phyloP scores from a whole-genome alignment of 805 yeast species.

The Blastobotrys mokoenaii region DNA sequence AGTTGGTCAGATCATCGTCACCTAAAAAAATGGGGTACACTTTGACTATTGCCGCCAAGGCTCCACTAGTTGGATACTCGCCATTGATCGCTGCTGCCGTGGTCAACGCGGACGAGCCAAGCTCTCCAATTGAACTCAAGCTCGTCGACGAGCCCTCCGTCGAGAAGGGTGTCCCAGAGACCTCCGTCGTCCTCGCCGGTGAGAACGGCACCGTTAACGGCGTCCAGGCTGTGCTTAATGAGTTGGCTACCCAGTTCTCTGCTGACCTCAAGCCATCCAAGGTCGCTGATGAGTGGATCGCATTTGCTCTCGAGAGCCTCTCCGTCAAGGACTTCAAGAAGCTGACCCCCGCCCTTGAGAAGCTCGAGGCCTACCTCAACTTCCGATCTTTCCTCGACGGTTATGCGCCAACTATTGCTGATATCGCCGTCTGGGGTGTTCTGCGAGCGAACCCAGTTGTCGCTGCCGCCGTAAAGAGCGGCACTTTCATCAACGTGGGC shows the following conservation, averaged over 20 bases:
- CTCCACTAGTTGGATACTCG: constrained; percentile 73
- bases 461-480: constrained; percentile 82
- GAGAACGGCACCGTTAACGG: constrained; percentile 31
- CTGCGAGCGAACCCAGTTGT: constrained; percentile 88
- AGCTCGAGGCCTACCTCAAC: constrained; percentile 74
- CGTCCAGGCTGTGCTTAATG: constrained; percentile 39
- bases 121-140: constrained; percentile 45
- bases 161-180: constrained; percentile 33
- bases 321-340: constrained; percentile 83
- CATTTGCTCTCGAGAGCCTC: constrained; percentile 58
- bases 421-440: constrained; percentile 87
- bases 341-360: constrained; percentile 67
- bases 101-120: constrained; percentile 42
- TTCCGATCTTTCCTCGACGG: constrained; percentile 75
- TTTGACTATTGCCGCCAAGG: constrained; percentile 63
- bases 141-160: constrained; percentile 67
- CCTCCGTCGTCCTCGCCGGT: constrained; percentile 41
- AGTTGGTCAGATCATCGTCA: no score
- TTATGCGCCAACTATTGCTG: constrained; percentile 62
- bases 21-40: no score
- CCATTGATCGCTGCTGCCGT: constrained; percentile 70
- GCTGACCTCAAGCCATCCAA: constrained; percentile 26
- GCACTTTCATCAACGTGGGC: constrained; percentile 74
- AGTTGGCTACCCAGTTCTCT: constrained; percentile 48
- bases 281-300: constrained; percentile 43